Conservation (phyloP, 805 yeast genomes). For the Danielozyma ontarioensis region DNA sequence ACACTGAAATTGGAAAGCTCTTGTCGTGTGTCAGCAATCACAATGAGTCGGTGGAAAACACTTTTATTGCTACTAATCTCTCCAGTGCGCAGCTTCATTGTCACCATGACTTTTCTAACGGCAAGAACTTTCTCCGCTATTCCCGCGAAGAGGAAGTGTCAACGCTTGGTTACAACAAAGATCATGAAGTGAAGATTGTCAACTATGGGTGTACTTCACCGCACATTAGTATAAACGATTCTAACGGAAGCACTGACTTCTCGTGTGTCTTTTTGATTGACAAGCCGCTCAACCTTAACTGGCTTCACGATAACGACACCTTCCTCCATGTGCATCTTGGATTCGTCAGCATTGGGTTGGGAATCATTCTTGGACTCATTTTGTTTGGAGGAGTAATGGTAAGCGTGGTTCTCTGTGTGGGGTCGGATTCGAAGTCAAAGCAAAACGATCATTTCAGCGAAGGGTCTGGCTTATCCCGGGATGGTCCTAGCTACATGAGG, state of each 20-base stretch:
- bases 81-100: constrained; percentile 1
- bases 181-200: constrained; percentile 53
- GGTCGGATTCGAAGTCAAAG: constrained; percentile 1
- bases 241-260: too few species aligned
- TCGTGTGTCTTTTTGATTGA: constrained; percentile 63
- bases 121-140: constrained; percentile 1
- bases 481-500: constrained; percentile 32
- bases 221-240: constrained; percentile 18
- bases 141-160: constrained; percentile 1
- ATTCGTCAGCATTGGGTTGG: constrained; percentile 61
- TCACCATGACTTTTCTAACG: neutral
- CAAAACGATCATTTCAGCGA: neutral
- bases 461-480: constrained; percentile 3
- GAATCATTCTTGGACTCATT: constrained; percentile 57
- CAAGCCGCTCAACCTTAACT: constrained; percentile 56
- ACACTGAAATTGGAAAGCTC: constrained; percentile 42
- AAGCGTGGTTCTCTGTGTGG: constrained; percentile 7
- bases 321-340: constrained; percentile 59
- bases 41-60: neutral
- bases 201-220: constrained; percentile 53
- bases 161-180: constrained; percentile 38
- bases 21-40: constrained; percentile 39
- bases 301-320: constrained; percentile 45
- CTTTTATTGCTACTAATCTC: constrained; percentile 1
- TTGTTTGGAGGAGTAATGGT: constrained; percentile 18